Percentiles rank a stretch among this genome's conserved stretches.
These are phyloP conservation scores for Gillenia trifoliata DNA, from an alignment of 306 rosid species.

Conservation along the genomic window DNA sequence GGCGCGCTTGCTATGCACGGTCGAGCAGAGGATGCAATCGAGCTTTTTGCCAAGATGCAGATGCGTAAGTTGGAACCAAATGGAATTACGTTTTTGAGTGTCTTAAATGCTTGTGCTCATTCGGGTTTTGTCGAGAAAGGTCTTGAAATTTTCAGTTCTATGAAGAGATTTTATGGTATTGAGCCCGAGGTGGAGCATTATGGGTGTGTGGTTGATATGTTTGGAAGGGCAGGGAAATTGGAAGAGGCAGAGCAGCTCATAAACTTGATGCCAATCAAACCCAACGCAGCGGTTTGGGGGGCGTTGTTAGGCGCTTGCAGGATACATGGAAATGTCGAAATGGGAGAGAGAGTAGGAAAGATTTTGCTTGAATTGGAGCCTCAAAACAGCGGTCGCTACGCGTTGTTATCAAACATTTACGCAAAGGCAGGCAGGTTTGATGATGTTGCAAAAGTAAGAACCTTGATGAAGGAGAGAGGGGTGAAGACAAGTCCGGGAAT, in stretches of 20 bases:
- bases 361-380: slow-evolving; percentile 51
- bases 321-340: slow-evolving; percentile 42
- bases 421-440: slow-evolving; percentile 52
- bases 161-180: slow-evolving; percentile 37
- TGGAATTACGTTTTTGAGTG: slow-evolving; percentile 34
- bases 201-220: slow-evolving; percentile 51
- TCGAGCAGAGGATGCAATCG: slow-evolving; percentile 46
- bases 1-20: slow-evolving; percentile 56
- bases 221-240: slow-evolving; percentile 52
- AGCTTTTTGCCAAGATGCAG: slow-evolving; percentile 46
- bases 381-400: slow-evolving; percentile 51
- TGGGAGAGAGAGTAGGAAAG: slow-evolving; percentile 50
- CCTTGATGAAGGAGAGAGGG: slow-evolving; percentile 55
- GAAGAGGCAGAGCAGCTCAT: slow-evolving; percentile 49
- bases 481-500: slow-evolving; percentile 48
- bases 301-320: slow-evolving; percentile 59
- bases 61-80: slow-evolving; percentile 38
- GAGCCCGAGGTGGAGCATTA: slow-evolving; percentile 53
- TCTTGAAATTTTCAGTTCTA: slow-evolving; percentile 31
- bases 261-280: slow-evolving; percentile 42
- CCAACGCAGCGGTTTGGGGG: slow-evolving; percentile 56
- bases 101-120: slow-evolving; percentile 60
- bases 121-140: slow-evolving; percentile 47
- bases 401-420: slow-evolving; percentile 51
- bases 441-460: slow-evolving; percentile 42